Evolutionary conservation across 345 rosid genomes (phyloP), one percentile per base, ranked within the genome.

Genomic region (Corymbia maculata): DNA sequence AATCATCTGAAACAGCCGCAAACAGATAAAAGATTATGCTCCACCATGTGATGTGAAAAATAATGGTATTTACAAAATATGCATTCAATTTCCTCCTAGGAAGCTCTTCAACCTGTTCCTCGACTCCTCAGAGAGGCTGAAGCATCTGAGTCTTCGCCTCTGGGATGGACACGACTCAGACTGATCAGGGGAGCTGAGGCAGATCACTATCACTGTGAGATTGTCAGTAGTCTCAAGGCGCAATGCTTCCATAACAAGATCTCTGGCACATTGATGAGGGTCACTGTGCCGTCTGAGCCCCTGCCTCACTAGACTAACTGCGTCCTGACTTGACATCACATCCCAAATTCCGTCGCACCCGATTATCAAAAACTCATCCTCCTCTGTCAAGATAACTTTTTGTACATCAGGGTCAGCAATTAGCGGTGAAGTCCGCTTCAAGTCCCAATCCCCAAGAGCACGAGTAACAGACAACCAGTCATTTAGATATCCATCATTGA

Each of bases 261-360:
- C 95, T 89, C 89, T 92, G 50, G 96, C 96, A 86, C 96, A 88
- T 42, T 90, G 88, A 66, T 95, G 92, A 1, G 97, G 97, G 86
- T 95, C 93, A 80, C 92, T 30, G 30, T 94, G 96, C 85, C 93
- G 91, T 86, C 94, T 94, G 7, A 97, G 93, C 15, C 92, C 94
- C 13, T 93, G 92, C 10, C 97, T 94, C 70, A 94, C 98, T 49
- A 95, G 91, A 90, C 95, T 92, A 88, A 97, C 97, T 5, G 99
- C 99, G 80, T 87, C 66, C 90, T 95, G 95, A 90, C 97, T 96
- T 24, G 95, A 79, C 92, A 97, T 92, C 36, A 95, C 98, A 82
- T 97, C 99, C 98, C 98, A 97, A 30, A 97, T 91, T 51, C 99
- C 98, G 85, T 97, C 99, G 45, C 99, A 96, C 22, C 96, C 97